Conservation (phyloP, 2,329 filamentous ascomycete genomes). For the Aspergillus intermedius region DNA sequence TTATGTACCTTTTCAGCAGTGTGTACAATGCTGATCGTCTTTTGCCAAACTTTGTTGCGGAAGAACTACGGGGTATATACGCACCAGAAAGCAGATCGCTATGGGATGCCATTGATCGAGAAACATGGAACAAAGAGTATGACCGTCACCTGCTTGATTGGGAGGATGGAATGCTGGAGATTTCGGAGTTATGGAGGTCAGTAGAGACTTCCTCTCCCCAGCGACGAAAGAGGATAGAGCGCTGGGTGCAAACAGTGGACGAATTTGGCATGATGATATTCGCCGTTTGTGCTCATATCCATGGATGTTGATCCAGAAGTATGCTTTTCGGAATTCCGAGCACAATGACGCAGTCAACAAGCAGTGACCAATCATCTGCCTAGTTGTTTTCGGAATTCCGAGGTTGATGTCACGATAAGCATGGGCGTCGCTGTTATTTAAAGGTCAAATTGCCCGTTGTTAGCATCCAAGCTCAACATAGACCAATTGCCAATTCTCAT, state of each 20-base stretch:
- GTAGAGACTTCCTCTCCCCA: slow-evolving; percentile 24
- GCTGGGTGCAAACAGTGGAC: slow-evolving; percentile 47
- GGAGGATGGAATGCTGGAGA: slow-evolving; percentile 35
- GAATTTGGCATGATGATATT: slow-evolving; percentile 52
- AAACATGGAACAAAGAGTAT: slow-evolving; percentile 41
- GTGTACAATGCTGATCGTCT: slow-evolving; percentile 40
- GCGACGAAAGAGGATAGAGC: slow-evolving; percentile 38
- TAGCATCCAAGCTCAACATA: neutral
- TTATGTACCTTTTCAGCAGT: slow-evolving; percentile 51
- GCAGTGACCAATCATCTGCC: neutral
- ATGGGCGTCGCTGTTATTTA: neutral
- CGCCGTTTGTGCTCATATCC: slow-evolving; percentile 26
- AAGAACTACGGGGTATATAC: slow-evolving; percentile 42
- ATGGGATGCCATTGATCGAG: slow-evolving; percentile 37
- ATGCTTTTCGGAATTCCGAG: slow-evolving; percentile 5
- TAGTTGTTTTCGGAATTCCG: slow-evolving; percentile 1
- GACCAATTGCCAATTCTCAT: neutral
- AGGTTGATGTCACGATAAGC: neutral
- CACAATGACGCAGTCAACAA: too few relatives aligned
- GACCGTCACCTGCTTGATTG: slow-evolving; percentile 39
- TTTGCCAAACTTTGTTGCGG: slow-evolving; percentile 44
- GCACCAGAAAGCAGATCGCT: slow-evolving; percentile 38
- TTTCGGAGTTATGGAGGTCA: slow-evolving; percentile 49
- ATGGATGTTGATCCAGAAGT: slow-evolving; percentile 17
- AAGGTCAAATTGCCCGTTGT: neutral